Evolutionary conservation across 164 flowering plant genomes (phyloP), one percentile per base, ranked within the genome.

Genomic region (Buxus sempervirens): DNA sequence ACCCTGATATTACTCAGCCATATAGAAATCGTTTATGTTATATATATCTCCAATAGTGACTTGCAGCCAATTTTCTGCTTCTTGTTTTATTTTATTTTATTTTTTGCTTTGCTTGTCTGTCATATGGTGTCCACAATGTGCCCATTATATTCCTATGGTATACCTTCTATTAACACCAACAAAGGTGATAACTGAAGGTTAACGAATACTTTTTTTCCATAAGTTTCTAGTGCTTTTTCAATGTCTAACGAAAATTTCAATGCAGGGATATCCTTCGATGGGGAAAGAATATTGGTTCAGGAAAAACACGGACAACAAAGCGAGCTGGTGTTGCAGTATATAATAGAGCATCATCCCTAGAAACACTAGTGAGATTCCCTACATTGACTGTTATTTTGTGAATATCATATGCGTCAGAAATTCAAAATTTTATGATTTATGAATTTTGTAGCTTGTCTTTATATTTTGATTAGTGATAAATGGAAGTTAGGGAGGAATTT

Each of bases 291-390:
- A 68, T 87, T 27, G 72, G 76, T 65, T 85, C 96, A 53, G 76
- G 90, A 22, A 90, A 85, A 80, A 88, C 94, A 63, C 77, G 81
- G 67, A 84, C 96, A 24, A 83, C 74, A 68, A 91, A 80, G 72
- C 94, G 97, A 70, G 97, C 90, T 77, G 96, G 98, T 70, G 84
- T 78, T 28, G 96, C 97, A 54, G 94, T 88, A 72, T 91, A 91
- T 73, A 91, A 86, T 73, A 81, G 96, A 77, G 97, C 94, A 23
- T 89, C 97, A 63, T 88, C 97, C 25, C 75, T 93, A 65, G 98
- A 93, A 82, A 85, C 98, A 63, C 85, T 93, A 54, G 97, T 91
- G 60, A 84, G 91, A 77, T 58, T 54, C 71, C 67, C 49, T 66
- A 7, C 58, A 18, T 67, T 19, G 41, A 24, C 6, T 22, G 3